phyloP scores from a whole-genome alignment of 2,329 filamentous ascomycete species.

The Berkeleyomyces rouxiae region DNA sequence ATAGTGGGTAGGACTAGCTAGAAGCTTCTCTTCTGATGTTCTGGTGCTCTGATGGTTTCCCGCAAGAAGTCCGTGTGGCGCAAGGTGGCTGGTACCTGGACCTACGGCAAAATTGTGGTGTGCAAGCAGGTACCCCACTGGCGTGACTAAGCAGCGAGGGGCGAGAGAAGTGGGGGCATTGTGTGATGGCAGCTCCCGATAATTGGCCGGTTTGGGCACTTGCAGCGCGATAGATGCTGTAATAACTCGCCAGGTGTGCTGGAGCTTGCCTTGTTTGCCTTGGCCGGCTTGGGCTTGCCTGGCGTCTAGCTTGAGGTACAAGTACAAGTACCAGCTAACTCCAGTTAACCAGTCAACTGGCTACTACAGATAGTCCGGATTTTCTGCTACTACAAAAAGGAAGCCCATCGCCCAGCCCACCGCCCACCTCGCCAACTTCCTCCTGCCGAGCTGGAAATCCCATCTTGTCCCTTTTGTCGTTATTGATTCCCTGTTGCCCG shows the following conservation, averaged over 20 bases:
- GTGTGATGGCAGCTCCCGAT: neutral
- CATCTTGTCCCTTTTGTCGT: neutral
- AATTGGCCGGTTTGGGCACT: neutral
- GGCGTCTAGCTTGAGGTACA: too few relatives aligned
- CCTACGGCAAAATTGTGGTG: neutral
- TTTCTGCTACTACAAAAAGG: neutral
- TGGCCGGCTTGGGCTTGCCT: neutral
- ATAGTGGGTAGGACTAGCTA: neutral
- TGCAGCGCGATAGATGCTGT: too few relatives aligned
- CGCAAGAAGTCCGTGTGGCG: neutral
- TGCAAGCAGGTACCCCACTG: neutral
- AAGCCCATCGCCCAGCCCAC: neutral
- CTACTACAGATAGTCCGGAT: neutral
- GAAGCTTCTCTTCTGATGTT: slow-evolving; percentile 3
- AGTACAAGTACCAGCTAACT: too few relatives aligned
- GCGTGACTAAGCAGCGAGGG: slow-evolving; percentile 12
- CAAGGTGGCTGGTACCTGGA: slow-evolving; percentile 10
- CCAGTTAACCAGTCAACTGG: neutral
- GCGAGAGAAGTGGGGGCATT: slow-evolving; percentile 6
- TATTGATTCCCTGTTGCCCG: neutral
- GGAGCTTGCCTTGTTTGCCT: neutral
- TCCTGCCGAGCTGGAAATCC: neutral
- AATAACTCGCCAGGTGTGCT: too few relatives aligned
- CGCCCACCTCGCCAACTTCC: neutral
- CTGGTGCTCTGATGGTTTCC: slow-evolving; percentile 2